Percentiles rank a stretch among this genome's conserved stretches.
Evolutionary conservation across 2,329 filamentous ascomycete species (phyloP).

Genomic region (Didymella exigua): DNA sequence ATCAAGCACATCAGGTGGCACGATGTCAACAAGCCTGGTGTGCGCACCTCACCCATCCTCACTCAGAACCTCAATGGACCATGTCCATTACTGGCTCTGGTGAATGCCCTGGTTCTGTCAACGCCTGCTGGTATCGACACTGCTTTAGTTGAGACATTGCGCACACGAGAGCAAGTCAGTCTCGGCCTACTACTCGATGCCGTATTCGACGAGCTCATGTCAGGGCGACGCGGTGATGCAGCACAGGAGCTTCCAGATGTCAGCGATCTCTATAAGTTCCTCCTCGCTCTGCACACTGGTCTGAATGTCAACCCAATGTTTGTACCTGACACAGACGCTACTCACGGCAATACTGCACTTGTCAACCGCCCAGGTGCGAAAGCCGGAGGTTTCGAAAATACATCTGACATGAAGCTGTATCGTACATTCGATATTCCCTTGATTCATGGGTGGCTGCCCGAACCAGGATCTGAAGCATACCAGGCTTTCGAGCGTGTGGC

Average conservation of each 20-base stretch:
- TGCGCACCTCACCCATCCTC: constrained; percentile 82
- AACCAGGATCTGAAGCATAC: constrained; percentile 66
- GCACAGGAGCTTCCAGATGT: constrained; percentile 78
- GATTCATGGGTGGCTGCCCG: constrained; percentile 93
- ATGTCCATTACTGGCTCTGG: constrained; percentile 88
- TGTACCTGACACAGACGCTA: constrained; percentile 59
- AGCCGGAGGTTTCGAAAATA: constrained; percentile 83
- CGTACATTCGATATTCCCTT: constrained; percentile 86
- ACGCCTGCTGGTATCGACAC: constrained; percentile 71
- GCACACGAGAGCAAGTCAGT: constrained; percentile 84
- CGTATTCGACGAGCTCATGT: constrained; percentile 92
- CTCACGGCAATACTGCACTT: constrained; percentile 42
- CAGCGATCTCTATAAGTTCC: constrained; percentile 82
- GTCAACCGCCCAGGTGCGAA: constrained; percentile 50
- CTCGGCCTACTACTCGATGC: constrained; percentile 84
- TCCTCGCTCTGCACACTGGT: constrained; percentile 87
- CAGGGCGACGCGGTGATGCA: constrained; percentile 69
- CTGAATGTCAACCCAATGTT: constrained; percentile 98
- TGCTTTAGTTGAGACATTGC: constrained; percentile 76
- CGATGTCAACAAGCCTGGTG: constrained; percentile 65
- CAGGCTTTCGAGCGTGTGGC: constrained; percentile 75
- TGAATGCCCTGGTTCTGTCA: constrained; percentile 88
- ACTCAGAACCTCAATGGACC: constrained; percentile 94
- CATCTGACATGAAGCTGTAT: constrained; percentile 87
- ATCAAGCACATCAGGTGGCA: constrained; percentile 91